Conservation (phyloP, 371 early-diverging fungal genomes). For the Funneliformis caledonium region DNA sequence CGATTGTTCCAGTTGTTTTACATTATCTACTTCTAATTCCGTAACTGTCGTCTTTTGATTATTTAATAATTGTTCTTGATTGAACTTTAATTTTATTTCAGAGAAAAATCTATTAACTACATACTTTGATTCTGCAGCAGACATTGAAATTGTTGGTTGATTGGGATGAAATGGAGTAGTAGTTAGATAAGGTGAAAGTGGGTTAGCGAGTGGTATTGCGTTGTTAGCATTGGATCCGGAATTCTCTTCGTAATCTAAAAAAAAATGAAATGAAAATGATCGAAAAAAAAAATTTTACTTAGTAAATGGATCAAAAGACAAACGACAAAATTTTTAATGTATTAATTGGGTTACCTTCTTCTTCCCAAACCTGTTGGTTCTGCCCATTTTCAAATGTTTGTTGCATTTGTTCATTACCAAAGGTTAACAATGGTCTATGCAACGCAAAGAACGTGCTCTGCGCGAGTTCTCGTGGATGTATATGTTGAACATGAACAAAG, state of each 20-base stretch:
- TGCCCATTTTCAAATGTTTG: slow-evolving; percentile 1
- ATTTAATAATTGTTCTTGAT: not conserved
- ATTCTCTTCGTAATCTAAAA: slow-evolving; percentile 21
- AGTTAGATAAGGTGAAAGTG: slow-evolving; percentile 8
- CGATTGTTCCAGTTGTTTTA: not conserved
- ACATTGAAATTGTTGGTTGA: slow-evolving; percentile 13
- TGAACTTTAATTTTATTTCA: slow-evolving; percentile 18
- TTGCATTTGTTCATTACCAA: slow-evolving; percentile 16
- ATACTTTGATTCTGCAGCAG: slow-evolving; percentile 8
- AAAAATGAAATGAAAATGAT: not conserved
- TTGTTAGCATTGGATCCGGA: not conserved
- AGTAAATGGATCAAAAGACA: not conserved
- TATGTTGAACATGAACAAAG: slow-evolving; percentile 30
- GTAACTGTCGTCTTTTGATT: not conserved
- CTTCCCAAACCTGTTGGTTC: slow-evolving; percentile 15
- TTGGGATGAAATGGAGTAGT: not conserved
- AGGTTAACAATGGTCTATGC: slow-evolving; percentile 32
- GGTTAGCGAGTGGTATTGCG: not conserved
- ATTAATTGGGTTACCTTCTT: slow-evolving; percentile 11
- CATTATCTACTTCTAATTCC: not conserved
- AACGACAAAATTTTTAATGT: not conserved
- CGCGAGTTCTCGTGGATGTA: slow-evolving; percentile 27
- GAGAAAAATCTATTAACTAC: slow-evolving; percentile 11
- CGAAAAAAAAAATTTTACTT: not conserved
- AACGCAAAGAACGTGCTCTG: slow-evolving; percentile 39